phyloP scores from a whole-genome alignment of 176 grass and related monocot species.

The Cenchrus fungigraminus region DNA sequence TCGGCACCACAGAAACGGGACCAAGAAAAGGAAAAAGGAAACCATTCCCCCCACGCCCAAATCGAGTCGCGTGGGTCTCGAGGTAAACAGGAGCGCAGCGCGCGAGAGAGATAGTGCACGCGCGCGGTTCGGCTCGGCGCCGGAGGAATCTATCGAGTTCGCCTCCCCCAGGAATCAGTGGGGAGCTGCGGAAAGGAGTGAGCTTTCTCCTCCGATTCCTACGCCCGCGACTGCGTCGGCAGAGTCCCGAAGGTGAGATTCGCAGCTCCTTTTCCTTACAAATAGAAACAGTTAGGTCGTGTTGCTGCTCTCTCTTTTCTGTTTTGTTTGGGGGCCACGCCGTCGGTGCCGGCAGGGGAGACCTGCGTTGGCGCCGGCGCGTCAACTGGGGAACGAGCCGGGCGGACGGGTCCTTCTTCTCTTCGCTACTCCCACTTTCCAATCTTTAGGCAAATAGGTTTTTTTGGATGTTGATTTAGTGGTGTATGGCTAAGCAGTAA shows the following conservation, averaged over 20 bases:
- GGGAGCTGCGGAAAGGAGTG: background rate
- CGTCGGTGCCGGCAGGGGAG: background rate
- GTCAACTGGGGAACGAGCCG: background rate
- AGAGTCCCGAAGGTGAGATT: background rate
- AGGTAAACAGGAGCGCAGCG: background rate
- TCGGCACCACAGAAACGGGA: slow-evolving; percentile 28
- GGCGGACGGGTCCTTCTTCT: background rate
- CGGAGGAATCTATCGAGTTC: background rate
- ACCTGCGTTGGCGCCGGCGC: background rate
- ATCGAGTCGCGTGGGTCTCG: background rate
- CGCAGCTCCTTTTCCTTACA: background rate
- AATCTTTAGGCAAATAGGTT: background rate
- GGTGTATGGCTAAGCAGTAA: background rate
- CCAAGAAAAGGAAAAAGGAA: background rate
- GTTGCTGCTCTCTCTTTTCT: background rate
- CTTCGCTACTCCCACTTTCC: background rate
- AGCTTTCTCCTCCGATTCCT: background rate
- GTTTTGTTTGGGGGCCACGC: background rate
- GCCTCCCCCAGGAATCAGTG: background rate
- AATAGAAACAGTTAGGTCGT: background rate
- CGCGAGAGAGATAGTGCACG: background rate
- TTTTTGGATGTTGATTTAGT: background rate
- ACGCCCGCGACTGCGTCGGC: background rate
- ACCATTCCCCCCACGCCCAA: slow-evolving; percentile 1
- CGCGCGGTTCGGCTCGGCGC: background rate